Base-by-base conservation (phyloP, 805 yeast species). In the Pichia nakasei region DNA sequence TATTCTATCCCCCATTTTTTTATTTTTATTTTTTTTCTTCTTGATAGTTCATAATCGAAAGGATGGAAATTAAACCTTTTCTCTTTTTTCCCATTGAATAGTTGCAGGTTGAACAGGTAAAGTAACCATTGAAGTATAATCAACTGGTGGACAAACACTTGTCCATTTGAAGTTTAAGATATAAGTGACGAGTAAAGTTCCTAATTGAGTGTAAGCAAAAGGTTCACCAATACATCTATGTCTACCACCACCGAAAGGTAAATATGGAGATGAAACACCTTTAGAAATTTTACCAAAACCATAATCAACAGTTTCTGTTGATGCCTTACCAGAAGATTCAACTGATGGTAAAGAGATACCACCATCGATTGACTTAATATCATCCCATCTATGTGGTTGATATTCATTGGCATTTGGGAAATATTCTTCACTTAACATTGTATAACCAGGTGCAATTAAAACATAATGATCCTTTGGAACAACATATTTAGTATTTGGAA, bases 211-310 rank as follows among this genome's bases (percentile, higher is more conserved):
- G 64, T 81, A 86, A 22, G 98, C 98, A 68, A 93, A 93, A 63
- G 91, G 97, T 68, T 93, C 98, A 62, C 98, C 98, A 59, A 93
- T 91, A 69, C 98, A 93, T 70, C 98, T 84, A 66, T 93, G 98
- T 75, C 98, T 85, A 54, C 98, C 98, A 65, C 97, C 98, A 55
- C 98, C 98, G 59, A 93, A 93, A 44, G 98, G 98, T 62, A 93
- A 77, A 68, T 87, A 93, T 47, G 97, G 96, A 36, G 96, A 86
- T 26, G 85, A 71, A 42, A 91, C 97, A 68, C 97, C 98, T 69
- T 93, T 93, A 38, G 95, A 80, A 51, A 93, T 85, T 48, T 86
- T 85, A 61, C 97, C 97, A 56, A 91, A 91, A n/a, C 97, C 97
- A 62, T 89, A 91, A 65, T 91, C 97, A 37, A 88, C 82, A 43